phyloP scores from a whole-genome alignment of 768 basidiomycete genomes.

The Termitomyces sp. region DNA sequence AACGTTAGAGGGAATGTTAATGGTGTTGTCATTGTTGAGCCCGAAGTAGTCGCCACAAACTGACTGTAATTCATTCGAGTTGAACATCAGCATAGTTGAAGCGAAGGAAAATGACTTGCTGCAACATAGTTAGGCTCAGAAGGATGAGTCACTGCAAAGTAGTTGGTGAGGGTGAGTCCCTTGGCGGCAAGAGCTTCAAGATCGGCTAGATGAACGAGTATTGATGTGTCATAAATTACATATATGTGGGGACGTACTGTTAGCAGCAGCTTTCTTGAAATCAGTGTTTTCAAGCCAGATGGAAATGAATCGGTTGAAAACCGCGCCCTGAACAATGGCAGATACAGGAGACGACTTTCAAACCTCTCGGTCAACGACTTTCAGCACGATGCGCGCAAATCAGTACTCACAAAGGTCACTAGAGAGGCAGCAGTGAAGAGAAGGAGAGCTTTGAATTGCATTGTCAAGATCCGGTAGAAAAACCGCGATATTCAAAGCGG shows the following conservation, averaged over 20 bases:
- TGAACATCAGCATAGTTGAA: neutral
- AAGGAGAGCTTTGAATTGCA: neutral
- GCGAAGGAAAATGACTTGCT: conserved; percentile 8
- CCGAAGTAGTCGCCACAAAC: conserved; percentile 26
- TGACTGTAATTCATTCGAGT: neutral
- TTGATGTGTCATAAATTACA: neutral
- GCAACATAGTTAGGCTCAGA: conserved; percentile 60
- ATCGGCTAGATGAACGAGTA: conserved; percentile 8
- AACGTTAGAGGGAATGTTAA: conserved; percentile 39
- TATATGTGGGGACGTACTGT: conserved; percentile 10
- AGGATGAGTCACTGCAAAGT: conserved; percentile 49
- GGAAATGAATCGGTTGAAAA: conserved; percentile 24
- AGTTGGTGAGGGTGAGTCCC: conserved; percentile 43
- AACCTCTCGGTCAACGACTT: neutral
- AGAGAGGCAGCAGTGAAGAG: neutral
- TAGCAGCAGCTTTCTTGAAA: conserved; percentile 27
- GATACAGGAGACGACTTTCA: conserved; percentile 1
- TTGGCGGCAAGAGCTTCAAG: conserved; percentile 38
- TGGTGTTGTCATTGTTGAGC: conserved; percentile 34
- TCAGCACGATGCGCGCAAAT: neutral
- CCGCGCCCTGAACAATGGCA: conserved; percentile 18
- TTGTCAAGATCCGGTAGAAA: neutral
- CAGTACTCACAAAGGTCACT: neutral
- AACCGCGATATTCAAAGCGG: neutral
- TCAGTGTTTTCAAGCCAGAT: conserved; percentile 68